phyloP scores from a whole-genome alignment of 495 filamentous ascomycete species.

The Geopyxis carbonaria region DNA sequence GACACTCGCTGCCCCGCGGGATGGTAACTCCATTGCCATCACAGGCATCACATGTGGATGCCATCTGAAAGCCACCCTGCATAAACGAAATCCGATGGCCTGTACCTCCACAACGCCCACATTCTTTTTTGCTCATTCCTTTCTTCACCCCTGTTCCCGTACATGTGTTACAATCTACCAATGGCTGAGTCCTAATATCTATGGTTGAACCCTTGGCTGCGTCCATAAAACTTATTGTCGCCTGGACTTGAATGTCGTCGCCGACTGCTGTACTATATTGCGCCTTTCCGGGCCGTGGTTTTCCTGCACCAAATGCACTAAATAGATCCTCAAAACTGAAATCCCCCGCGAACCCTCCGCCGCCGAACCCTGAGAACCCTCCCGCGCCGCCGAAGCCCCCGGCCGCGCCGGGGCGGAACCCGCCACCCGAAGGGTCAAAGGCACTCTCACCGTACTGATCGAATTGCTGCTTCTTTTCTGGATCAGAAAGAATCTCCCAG shows the following conservation, averaged over 20 bases:
- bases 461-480: conserved; percentile 78
- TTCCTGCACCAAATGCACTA: too few relatives aligned
- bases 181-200: conserved; percentile 59
- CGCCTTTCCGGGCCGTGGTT: conserved; percentile 43
- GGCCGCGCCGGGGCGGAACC: conserved; percentile 35
- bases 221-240: conserved; percentile 85
- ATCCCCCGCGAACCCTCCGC: conserved; percentile 40
- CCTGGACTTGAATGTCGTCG: conserved; percentile 81
- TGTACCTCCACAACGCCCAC: conserved; percentile 67
- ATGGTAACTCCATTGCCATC: conserved; percentile 53
- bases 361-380: conserved; percentile 34
- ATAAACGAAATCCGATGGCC: conserved; percentile 76
- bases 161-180: conserved; percentile 66
- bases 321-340: conserved; percentile 96
- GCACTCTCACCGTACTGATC: conserved; percentile 78
- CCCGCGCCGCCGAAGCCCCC: conserved; percentile 41
- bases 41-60: conserved; percentile 68
- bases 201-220: conserved; percentile 75
- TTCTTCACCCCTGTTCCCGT: conserved; percentile 67
- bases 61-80: conserved; percentile 88
- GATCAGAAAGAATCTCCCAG: conserved; percentile 81
- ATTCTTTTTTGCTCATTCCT: conserved; percentile 52
- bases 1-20: conserved; percentile 64
- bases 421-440: conserved; percentile 63
- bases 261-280: conserved; percentile 49